A percentile compares a stretch with the other conserved stretches of the same genome.
phyloP scores from a whole-genome alignment of 768 basidiomycete species.

The Termitomyces sp. region DNA sequence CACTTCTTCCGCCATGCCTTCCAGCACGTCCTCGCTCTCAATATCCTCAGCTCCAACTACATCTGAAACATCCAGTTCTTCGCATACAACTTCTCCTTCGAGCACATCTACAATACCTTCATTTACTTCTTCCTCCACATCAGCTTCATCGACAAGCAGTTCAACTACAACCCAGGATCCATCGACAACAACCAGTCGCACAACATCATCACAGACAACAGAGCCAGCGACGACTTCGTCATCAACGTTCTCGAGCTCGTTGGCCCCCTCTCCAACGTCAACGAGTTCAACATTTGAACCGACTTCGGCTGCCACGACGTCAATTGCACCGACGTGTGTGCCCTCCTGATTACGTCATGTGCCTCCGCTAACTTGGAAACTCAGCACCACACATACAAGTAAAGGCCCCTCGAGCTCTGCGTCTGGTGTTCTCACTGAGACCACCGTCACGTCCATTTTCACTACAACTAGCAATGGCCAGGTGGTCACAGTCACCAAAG shows the following conservation, averaged over 20 bases:
- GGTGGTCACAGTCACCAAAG: slow-evolving; percentile 56
- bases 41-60: slow-evolving; percentile 17
- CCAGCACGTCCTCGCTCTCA: slow-evolving; percentile 21
- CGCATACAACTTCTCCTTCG: slow-evolving; percentile 18
- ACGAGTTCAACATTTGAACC: slow-evolving; percentile 18
- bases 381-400: neutral
- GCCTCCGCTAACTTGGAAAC: slow-evolving; percentile 4
- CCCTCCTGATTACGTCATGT: slow-evolving; percentile 19
- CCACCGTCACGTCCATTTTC: slow-evolving; percentile 52
- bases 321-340: slow-evolving; percentile 15
- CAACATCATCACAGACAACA: slow-evolving; percentile 14
- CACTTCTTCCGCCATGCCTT: slow-evolving; percentile 11
- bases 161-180: slow-evolving; percentile 10
- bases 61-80: slow-evolving; percentile 10
- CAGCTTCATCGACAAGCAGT: slow-evolving; percentile 13
- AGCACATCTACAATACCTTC: slow-evolving; percentile 22
- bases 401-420: neutral
- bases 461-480: slow-evolving; percentile 54
- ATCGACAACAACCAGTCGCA: slow-evolving; percentile 9
- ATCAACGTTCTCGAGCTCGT: slow-evolving; percentile 17
- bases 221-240: slow-evolving; percentile 17
- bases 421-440: slow-evolving; percentile 9
- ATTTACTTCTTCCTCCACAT: slow-evolving; percentile 21
- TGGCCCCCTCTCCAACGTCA: slow-evolving; percentile 20
- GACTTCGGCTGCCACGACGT: slow-evolving; percentile 17